Base-by-base conservation (phyloP, 2,329 filamentous ascomycete genomes). In the Pleochaeta shiraiana region DNA sequence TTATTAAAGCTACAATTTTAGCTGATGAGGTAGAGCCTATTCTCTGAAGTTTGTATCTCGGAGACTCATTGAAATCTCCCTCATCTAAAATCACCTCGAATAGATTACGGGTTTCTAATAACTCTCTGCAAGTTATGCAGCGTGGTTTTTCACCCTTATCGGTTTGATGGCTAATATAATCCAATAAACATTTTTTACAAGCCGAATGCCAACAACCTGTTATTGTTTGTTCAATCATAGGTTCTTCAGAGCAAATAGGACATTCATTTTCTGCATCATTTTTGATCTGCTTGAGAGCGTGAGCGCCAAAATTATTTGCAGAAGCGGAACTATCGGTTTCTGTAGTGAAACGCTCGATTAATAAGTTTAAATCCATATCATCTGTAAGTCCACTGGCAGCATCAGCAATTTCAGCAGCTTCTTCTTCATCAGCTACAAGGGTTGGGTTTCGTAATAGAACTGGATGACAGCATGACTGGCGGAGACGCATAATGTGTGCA, bases 191-290 rank as follows among this genome's bases (percentile, higher is more conserved):
- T 67, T 88, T 86, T 75, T 93, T 95, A 77, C 93, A 98, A 0
- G 93, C 91, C 37, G 89, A 95, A 74, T 98, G 93, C 90, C 93
- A 98, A 75, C 93, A 98, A 0, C 90, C 89, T 0, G 93, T 97
- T 1, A 98, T 93, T 0, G 88, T 87, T 72, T 95, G 92, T 64
- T 96, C 87, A 47, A 89, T 82, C 90, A 97, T 97, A 3, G 91
- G 90, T 73, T 97, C 93, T 73, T 97, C 92, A 3, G 88, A 84
- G 75, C 93, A 98, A 63, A 98, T 88, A 0, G 93, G 92, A 70
- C 93, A 98, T 76, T 98, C 93, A 66, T 87, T 87, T 66, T 86
- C 83, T 0, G 88, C 85, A 71, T 97, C 92, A 64, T 88, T 88
- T 68, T 95, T 88, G 60, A 98, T 98, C 73, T 97, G 90, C 67